Base-by-base conservation (phyloP, 2,329 filamentous ascomycete species). In the Fusarium pseudonygamai region DNA sequence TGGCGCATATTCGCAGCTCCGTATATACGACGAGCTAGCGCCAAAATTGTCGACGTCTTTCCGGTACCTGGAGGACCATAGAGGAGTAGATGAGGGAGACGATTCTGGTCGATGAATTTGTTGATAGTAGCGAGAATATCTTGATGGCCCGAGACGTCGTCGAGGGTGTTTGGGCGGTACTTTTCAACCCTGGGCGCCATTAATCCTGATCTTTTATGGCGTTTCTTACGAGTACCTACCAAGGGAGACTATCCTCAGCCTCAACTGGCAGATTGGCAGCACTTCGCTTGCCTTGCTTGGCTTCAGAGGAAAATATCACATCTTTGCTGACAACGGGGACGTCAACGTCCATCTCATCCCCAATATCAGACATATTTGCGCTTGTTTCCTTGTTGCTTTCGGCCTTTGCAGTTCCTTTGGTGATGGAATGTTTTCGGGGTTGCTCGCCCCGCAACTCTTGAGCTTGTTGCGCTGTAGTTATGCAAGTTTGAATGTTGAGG, bases 81-180 rank as follows among this genome's bases (percentile, higher is more conserved):
- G 69, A 99, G 93, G 22, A 99, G 92, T 45, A 99, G 92, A 85
- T 99, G 96, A 13, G 96, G 96, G 60, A 99, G 88, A 76, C 95
- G 91, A 84, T 99, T 98, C 64, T 93, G 90, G 80, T 98, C 95
- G 80, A 99, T 90, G 79, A 99, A 99, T 82, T 95, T 96, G 87
- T 98, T 98, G 85, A 99, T 97, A 5, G 96, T 99, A 9, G 95
- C 92, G 73, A 99, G 91, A 79, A 99, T 98, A 83, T 99, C 96
- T 80, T 98, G 93, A 83, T 99, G 96, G 26, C 96, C 96, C 7
- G 95, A 97, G 65, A 99, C 96, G 83, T 99, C 96, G 76, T 92
- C 90, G 50, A 99, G 90, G 4, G 93, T 94, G 70, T 92, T 91
- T 24, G 96, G 96, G 60, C 96, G 91, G 84, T 98, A 99, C 80